Percentiles rank a stretch among this genome's conserved stretches.
Conservation (phyloP, 768 basidiomycete species). For the Xerocomellus chrysenteron region DNA sequence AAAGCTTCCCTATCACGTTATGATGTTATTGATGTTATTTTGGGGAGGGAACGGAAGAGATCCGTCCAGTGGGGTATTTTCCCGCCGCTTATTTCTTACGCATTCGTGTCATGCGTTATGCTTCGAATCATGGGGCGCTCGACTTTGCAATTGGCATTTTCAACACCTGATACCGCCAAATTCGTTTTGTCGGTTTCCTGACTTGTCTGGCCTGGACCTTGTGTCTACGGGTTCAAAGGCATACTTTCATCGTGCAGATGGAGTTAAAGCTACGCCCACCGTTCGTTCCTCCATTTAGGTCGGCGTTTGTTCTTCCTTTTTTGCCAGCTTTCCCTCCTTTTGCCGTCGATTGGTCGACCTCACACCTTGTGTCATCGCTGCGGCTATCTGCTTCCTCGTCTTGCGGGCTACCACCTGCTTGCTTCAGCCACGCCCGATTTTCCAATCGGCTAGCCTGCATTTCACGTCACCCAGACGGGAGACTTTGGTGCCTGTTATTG, state of each 20-base stretch:
- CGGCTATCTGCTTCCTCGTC: background rate
- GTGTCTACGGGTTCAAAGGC: background rate
- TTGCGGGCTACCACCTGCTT: background rate
- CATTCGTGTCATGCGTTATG: background rate
- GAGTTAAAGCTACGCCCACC: no score
- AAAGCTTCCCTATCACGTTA: background rate
- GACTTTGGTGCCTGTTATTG: background rate
- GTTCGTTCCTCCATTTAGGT: background rate
- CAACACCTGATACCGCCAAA: background rate
- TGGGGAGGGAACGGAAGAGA: conserved; percentile 19
- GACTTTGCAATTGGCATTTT: background rate
- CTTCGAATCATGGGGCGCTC: background rate
- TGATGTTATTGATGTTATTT: background rate
- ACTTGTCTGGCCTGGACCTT: background rate
- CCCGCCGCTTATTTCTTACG: background rate
- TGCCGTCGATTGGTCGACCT: background rate
- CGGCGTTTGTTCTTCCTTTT: background rate
- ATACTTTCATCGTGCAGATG: background rate
- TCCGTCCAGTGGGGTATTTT: conserved; percentile 21
- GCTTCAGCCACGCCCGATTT: background rate
- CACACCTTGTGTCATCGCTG: background rate
- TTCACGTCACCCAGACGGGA: background rate
- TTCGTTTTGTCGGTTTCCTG: background rate
- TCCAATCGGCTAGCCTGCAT: background rate
- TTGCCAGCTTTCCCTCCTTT: background rate